A percentile compares a stretch with the other conserved stretches of the same genome.
Conservation (phyloP, 2,329 filamentous ascomycete genomes). For the Fusarium metavorans region DNA sequence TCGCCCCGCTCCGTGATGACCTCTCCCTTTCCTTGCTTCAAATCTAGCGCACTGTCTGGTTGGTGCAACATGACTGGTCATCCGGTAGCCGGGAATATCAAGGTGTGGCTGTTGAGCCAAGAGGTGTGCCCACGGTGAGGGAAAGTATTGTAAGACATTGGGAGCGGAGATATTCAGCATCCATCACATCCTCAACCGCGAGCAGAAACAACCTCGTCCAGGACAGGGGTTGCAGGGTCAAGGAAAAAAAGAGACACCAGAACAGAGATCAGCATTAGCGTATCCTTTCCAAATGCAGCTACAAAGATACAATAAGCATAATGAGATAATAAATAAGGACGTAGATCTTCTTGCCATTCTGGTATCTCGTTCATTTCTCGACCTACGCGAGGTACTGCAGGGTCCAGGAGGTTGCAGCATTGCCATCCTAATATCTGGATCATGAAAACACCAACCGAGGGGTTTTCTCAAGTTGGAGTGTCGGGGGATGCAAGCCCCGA, state of each 20-base stretch:
- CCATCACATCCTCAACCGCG: slow-evolving; percentile 8
- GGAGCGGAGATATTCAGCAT: slow-evolving; percentile 10
- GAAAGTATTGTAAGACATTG: slow-evolving; percentile 30
- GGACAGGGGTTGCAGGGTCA: slow-evolving; percentile 4
- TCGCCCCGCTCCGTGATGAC: slow-evolving; percentile 24
- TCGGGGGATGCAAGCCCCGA: slow-evolving; percentile 28
- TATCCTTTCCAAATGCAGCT: not conserved
- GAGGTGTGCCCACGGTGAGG: slow-evolving; percentile 10
- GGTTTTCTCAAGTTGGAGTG: slow-evolving; percentile 32
- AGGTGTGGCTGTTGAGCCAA: slow-evolving; percentile 32
- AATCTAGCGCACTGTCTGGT: slow-evolving; percentile 34
- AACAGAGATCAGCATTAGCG: not conserved
- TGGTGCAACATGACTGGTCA: slow-evolving; percentile 27
- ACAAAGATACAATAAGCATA: not conserved
- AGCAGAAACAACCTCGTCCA: not conserved
- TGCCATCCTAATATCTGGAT: slow-evolving; percentile 21
- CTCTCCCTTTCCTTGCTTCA: slow-evolving; percentile 19
- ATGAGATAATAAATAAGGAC: not conserved
- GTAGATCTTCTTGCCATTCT: not conserved
- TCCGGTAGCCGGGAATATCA: not conserved
- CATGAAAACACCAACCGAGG: slow-evolving; percentile 5
- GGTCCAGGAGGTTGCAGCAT: not conserved
- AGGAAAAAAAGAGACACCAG: not conserved
- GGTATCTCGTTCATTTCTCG: not conserved
- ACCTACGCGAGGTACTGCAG: not conserved